Percentiles rank a stretch among this genome's conserved stretches.
Evolutionary conservation across 768 basidiomycete genomes (phyloP).

Genomic region (Chalciporus piperatus): DNA sequence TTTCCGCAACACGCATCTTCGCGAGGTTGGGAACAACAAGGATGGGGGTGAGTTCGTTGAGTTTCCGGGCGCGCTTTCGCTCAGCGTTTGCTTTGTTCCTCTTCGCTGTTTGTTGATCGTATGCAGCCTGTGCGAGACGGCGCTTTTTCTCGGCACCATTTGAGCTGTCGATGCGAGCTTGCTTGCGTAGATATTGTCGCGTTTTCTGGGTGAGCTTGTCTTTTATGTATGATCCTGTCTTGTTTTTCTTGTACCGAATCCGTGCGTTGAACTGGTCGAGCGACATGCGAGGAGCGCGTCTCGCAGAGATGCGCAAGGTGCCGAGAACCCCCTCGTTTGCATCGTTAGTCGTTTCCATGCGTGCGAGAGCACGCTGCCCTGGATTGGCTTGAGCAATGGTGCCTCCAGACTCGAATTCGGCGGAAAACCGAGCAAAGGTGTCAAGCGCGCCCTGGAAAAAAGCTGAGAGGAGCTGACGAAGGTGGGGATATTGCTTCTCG

Average conservation of each 20-base stretch:
- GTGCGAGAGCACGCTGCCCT: constrained; percentile 4
- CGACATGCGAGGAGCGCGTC: constrained; percentile 10
- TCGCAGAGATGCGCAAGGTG: constrained; percentile 9
- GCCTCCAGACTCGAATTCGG: constrained; percentile 31
- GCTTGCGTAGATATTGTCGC: background rate
- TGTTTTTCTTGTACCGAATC: constrained; percentile 23
- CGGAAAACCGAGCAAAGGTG: constrained; percentile 26
- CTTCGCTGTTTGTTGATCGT: background rate
- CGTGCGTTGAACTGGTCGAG: constrained; percentile 24
- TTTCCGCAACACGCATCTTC: constrained; percentile 1
- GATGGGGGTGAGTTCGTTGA: background rate
- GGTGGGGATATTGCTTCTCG: too few species aligned
- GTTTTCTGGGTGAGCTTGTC: background rate
- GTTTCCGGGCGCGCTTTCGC: background rate
- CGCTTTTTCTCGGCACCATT: background rate
- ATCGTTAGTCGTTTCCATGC: constrained; percentile 20
- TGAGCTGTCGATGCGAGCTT: background rate
- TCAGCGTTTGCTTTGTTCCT: background rate
- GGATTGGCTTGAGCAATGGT: constrained; percentile 19
- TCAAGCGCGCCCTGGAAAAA: constrained; percentile 12
- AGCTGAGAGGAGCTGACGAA: too few species aligned
- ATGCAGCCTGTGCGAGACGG: background rate
- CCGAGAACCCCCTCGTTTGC: constrained; percentile 26
- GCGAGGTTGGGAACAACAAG: background rate
- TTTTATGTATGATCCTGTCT: constrained; percentile 27